These are phyloP conservation scores for Paraphoma chrysanthemicola DNA, from an alignment of 2,329 filamentous ascomycete species.

Conservation along the genomic window DNA sequence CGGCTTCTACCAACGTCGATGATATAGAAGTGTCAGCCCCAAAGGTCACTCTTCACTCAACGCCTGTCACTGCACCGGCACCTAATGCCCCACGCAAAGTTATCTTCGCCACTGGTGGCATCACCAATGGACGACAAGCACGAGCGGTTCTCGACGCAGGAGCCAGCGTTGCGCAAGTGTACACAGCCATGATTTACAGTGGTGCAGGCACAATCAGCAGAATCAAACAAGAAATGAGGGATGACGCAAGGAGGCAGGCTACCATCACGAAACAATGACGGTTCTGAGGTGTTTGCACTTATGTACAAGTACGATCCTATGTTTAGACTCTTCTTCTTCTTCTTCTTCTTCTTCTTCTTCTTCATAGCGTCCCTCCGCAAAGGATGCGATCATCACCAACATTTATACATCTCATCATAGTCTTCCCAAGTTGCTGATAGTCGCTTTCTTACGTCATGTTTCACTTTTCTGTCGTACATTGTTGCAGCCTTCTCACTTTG, in stretches of 20 bases:
- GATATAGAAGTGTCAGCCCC: constrained; percentile 39
- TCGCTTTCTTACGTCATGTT: too few relatives aligned
- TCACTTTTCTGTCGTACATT: too few relatives aligned
- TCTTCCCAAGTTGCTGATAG: too few relatives aligned
- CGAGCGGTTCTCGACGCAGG: constrained; percentile 83
- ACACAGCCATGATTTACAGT: constrained; percentile 76
- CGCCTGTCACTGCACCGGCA: constrained; percentile 29
- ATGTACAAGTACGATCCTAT: neutral
- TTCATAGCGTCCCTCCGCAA: too few relatives aligned
- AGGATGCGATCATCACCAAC: too few relatives aligned
- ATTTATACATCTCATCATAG: too few relatives aligned
- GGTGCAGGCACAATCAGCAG: constrained; percentile 66
- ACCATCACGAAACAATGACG: constrained; percentile 21
- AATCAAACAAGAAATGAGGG: constrained; percentile 60
- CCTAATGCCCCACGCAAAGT: constrained; percentile 65
- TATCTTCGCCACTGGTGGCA: constrained; percentile 92
- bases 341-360: neutral
- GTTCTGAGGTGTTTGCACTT: neutral
- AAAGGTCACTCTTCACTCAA: constrained; percentile 25
- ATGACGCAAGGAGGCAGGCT: constrained; percentile 41
- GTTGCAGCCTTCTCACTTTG: too few relatives aligned
- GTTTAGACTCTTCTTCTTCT: neutral
- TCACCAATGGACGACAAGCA: constrained; percentile 87
- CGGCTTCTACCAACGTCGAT: constrained; percentile 34
- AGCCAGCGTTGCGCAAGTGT: constrained; percentile 89